Base-by-base conservation (phyloP, 2,329 filamentous ascomycete species). In the Daldinia eschscholtzii region DNA sequence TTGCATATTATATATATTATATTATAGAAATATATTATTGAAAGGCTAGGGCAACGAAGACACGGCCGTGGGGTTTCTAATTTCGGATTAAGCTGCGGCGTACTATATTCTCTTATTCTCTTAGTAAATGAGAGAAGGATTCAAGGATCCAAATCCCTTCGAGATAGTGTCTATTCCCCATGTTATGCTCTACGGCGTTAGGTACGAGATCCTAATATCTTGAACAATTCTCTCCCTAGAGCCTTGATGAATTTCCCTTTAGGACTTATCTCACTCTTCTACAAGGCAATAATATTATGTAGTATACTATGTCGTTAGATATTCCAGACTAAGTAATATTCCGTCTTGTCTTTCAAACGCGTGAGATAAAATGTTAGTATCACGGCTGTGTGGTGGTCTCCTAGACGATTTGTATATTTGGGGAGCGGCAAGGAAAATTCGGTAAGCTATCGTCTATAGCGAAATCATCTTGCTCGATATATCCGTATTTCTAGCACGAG, bases 31-130 rank as follows among this genome's bases (percentile, higher is more conserved):
- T 9, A 10, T 9, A 9, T 7, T 35, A 35, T 15, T 23, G 18
- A 23, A 44, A 20, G 9, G 18, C 42, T 12, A n/a, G 10, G 44
- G 13, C 20, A 15, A 13, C 23, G 3, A 28, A 26, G 23, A 48
- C 44, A 9, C 12, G 9, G 23, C 20, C 1, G 26, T 52, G 15
- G 15, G 15, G 18, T 33, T 33, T 52, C 46, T 52, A 52, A 52
- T 52, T 26, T 52, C 28, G 46, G 26, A 33, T 33, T 52, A 52
- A 33, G 46, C 18, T 30, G 26, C 46, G 13, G 46, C 6, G 30
- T 50, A 30, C 46, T 52, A 33, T 52, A 33, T 52, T 52, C 18
- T 52, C 26, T 52, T 52, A 33, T 52, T 52, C 18, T 52, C 26
- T 52, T 33, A 52, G 6, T 7, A 52, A 3, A 52, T 9, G 15